phyloP scores from a whole-genome alignment of 768 basidiomycete species.

The Leccinum subgranulosum region DNA sequence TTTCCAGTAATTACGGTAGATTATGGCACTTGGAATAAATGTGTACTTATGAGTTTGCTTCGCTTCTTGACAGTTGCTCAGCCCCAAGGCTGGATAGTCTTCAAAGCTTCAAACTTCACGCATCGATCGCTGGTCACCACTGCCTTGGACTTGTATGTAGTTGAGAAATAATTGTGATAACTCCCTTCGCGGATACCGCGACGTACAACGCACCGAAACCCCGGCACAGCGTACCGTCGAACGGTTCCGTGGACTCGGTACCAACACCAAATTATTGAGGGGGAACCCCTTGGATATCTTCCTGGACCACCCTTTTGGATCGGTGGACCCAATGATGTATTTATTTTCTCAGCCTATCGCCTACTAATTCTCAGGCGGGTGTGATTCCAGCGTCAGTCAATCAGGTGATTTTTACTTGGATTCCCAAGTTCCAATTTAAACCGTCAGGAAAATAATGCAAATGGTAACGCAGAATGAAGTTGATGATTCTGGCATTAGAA shows the following conservation, averaged over 20 bases:
- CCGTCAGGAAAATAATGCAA: no score
- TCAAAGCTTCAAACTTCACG: no score
- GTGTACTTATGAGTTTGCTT: background rate
- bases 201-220: background rate
- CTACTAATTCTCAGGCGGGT: background rate
- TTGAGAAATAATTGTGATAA: background rate
- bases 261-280: no score
- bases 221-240: background rate
- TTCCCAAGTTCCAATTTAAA: no score
- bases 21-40: background rate
- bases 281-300: background rate
- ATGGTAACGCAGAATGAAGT: no score
- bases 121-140: background rate
- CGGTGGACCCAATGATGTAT: background rate
- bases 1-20: background rate
- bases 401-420: no score
- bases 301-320: background rate
- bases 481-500: no score
- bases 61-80: background rate
- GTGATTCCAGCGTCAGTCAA: no score
- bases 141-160: background rate
- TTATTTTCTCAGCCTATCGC: background rate
- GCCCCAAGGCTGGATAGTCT: background rate
- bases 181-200: background rate
- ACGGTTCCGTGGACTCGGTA: background rate